Conservation (phyloP, 306 rosid genomes). For the Cucurbita pepo region DNA sequence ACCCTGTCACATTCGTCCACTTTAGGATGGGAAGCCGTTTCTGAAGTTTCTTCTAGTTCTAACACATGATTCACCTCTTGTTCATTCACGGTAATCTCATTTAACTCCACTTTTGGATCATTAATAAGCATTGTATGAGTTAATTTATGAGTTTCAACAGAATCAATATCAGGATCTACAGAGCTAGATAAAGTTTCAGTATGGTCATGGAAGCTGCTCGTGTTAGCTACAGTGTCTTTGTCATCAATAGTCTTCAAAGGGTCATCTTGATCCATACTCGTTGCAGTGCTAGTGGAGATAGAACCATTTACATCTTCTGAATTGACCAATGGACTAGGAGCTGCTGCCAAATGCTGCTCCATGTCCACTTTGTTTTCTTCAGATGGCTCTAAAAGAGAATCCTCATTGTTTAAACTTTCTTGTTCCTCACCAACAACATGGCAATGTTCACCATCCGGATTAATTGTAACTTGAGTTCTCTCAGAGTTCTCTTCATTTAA, state of each 20-base stretch:
- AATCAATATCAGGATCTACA: background rate
- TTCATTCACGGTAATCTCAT: background rate
- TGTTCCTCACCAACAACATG: background rate
- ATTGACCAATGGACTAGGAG: background rate
- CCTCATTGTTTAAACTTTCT: too few relatives aligned
- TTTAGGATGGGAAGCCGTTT: background rate
- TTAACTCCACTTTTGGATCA: background rate
- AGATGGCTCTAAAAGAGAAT: background rate
- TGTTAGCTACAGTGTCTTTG: background rate
- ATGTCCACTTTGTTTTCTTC: background rate
- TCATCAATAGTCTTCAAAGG: slow-evolving; percentile 3
- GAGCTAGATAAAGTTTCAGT: background rate
- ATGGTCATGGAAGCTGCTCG: background rate
- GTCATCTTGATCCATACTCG: slow-evolving; percentile 7
- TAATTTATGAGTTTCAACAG: background rate
- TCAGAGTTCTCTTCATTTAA: background rate
- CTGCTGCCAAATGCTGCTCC: slow-evolving; percentile 8
- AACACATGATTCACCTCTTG: background rate
- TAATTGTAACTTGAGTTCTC: background rate
- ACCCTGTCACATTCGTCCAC: background rate
- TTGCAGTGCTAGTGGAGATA: background rate
- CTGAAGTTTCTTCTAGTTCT: background rate
- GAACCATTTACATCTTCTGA: background rate
- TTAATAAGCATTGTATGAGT: background rate
- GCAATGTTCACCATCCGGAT: background rate